Base-by-base conservation (phyloP, 2,329 filamentous ascomycete genomes). In the Cordyceps cicadae region DNA sequence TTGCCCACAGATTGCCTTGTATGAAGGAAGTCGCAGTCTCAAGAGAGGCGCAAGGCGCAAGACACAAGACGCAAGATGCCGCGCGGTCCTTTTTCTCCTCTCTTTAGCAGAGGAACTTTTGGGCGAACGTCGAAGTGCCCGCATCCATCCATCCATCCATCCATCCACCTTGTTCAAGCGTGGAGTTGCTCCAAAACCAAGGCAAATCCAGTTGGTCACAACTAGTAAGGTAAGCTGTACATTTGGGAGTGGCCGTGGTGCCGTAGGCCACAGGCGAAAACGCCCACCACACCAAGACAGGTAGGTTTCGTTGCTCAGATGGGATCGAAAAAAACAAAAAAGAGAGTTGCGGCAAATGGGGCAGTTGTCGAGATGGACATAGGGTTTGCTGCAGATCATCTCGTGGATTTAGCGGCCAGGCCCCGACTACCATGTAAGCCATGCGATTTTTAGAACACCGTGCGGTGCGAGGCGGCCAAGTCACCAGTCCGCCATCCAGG, bases 321-420 rank as follows among this genome's bases (percentile, higher is more conserved):
- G 54, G 54, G 45, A 50, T 50, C 32, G 46, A 17, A 50, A 3
- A 34, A 34, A 50, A 3, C 3, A 34, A 12, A 34, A 34, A 37
- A 37, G 14, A 37, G 34, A 50, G 32, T 19, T 19, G n/a, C 24
- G 46, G 46, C 21, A 26, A 56, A 46, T 37, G 54, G 54, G 34
- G 21, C 45, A 2, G 17, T 51, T 26, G 26, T 51, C 24, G 37
- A 24, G 43, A 56, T 48, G 34, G 1, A 39, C 17, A 41, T 32
- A 41, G 54, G 54, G 45, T 50, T 39, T 17, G 32, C 8, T 43
- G 54, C 46, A 57, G 54, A 57, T 57, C 54, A 57, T 43, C 32
- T 50, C 21, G 41, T n/a, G 11, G 46, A 57, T 32, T 39, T 29
- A 39, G 46, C 45, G 41, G 32, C 29, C 32, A 56, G 19, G 29